phyloP scores from a whole-genome alignment of 169 alveolate species.

The Plasmodium knowlesi region DNA sequence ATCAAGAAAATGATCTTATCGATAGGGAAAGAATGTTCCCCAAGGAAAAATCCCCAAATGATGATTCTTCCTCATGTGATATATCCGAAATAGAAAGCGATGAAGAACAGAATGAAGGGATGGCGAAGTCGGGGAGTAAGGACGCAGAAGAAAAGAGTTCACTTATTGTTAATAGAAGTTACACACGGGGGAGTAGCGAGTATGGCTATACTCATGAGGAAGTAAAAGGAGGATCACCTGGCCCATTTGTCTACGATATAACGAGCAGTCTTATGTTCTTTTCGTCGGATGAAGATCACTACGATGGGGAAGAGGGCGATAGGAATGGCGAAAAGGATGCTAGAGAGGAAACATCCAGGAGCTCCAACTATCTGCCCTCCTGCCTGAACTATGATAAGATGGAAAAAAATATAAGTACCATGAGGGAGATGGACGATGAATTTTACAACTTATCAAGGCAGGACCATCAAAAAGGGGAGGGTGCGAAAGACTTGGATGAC shows the following conservation, averaged over 20 bases:
- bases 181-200: not conserved
- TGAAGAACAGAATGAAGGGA: slow-evolving; percentile 70
- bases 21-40: not conserved
- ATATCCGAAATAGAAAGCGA: slow-evolving; percentile 70
- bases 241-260: not conserved
- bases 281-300: slow-evolving; percentile 14
- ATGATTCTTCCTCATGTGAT: slow-evolving; percentile 29
- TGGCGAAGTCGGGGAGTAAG: slow-evolving; percentile 27
- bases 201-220: not conserved
- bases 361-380: not conserved
- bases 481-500: not conserved
- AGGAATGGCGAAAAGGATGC: not conserved
- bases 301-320: not conserved
- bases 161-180: not conserved
- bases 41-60: not conserved
- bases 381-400: slow-evolving; percentile 6
- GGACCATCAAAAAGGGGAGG: not conserved
- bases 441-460: slow-evolving; percentile 1
- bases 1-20: not conserved
- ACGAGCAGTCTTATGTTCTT: not conserved
- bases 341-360: not conserved
- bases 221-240: not conserved
- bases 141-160: not conserved
- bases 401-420: slow-evolving; percentile 12
- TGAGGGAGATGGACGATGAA: slow-evolving; percentile 13